Conservation (phyloP, 495 filamentous ascomycete genomes). For the Daldinia childiae region DNA sequence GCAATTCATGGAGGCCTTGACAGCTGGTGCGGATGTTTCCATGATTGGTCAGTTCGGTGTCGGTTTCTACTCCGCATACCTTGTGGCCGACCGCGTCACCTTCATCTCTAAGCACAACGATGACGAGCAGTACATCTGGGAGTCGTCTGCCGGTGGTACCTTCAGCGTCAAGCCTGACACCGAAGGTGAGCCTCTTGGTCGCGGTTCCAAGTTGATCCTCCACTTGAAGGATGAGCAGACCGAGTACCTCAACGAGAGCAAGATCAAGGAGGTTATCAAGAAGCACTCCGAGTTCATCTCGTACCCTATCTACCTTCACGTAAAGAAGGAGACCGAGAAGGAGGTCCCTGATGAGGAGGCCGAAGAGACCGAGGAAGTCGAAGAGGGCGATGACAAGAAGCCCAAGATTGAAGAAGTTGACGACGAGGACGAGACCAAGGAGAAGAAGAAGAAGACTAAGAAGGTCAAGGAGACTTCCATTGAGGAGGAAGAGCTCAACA, state of each 20-base stretch:
- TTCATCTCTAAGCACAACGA: slow-evolving; percentile 99
- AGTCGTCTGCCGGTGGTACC: slow-evolving; percentile 95
- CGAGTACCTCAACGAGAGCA: slow-evolving; percentile 97
- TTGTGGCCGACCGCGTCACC: slow-evolving; percentile 95
- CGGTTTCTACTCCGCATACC: slow-evolving; percentile 99
- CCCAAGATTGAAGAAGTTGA: slow-evolving; percentile 84
- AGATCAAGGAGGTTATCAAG: slow-evolving; percentile 99
- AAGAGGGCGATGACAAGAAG: slow-evolving; percentile 76
- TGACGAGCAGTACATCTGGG: slow-evolving; percentile 99
- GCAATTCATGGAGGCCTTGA: slow-evolving; percentile 99
- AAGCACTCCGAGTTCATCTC: slow-evolving; percentile 99
- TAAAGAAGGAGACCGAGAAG: slow-evolving; percentile 98
- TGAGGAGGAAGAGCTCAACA: slow-evolving; percentile 99
- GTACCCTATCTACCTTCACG: slow-evolving; percentile 99
- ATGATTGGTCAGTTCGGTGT: slow-evolving; percentile 99
- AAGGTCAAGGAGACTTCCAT: slow-evolving; percentile 98
- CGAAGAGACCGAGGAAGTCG: slow-evolving; percentile 69
- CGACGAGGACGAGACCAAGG: slow-evolving; percentile 85
- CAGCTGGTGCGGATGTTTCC: slow-evolving; percentile 98
- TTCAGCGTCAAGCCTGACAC: slow-evolving; percentile 94
- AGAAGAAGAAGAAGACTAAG: slow-evolving; percentile 96
- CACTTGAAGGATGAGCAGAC: slow-evolving; percentile 99
- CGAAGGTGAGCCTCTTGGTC: slow-evolving; percentile 87
- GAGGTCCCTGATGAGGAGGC: slow-evolving; percentile 98
- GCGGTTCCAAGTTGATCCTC: slow-evolving; percentile 97